Conservation (phyloP, 225 moss, liverwort and hornwort species). For the Ulota crispa region DNA sequence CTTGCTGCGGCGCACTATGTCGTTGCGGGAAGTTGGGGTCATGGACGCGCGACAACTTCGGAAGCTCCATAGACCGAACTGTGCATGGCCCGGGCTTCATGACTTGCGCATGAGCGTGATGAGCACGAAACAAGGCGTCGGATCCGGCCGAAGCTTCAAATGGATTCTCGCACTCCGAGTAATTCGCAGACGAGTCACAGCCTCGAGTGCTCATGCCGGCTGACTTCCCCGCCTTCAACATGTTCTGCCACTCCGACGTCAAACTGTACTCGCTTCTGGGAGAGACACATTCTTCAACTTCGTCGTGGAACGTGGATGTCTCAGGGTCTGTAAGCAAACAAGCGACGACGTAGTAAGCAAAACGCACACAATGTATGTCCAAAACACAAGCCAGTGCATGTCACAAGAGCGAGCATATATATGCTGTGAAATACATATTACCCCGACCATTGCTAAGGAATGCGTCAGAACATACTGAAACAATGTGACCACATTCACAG, state of each 20-base stretch:
- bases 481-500: too few relatives aligned
- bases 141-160: neutral
- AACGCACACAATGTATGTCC: neutral
- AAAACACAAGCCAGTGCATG: neutral
- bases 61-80: conserved; percentile 42
- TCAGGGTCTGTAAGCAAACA: conserved; percentile 1
- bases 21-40: conserved; percentile 13
- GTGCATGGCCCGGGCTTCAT: conserved; percentile 13
- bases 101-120: conserved; percentile 23
- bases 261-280: conserved; percentile 49
- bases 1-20: conserved; percentile 39
- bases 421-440: neutral
- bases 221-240: conserved; percentile 45
- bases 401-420: neutral
- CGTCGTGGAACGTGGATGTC: neutral
- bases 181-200: conserved; percentile 25
- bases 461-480: too few relatives aligned
- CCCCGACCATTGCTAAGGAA: neutral
- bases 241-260: conserved; percentile 51
- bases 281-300: conserved; percentile 34
- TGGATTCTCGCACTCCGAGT: conserved; percentile 28
- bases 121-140: conserved; percentile 11
- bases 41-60: neutral
- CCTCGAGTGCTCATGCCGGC: conserved; percentile 46
- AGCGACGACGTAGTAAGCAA: neutral